Evolutionary conservation across 331 rosid genomes (phyloP).

Genomic region (Saraca asoca): DNA sequence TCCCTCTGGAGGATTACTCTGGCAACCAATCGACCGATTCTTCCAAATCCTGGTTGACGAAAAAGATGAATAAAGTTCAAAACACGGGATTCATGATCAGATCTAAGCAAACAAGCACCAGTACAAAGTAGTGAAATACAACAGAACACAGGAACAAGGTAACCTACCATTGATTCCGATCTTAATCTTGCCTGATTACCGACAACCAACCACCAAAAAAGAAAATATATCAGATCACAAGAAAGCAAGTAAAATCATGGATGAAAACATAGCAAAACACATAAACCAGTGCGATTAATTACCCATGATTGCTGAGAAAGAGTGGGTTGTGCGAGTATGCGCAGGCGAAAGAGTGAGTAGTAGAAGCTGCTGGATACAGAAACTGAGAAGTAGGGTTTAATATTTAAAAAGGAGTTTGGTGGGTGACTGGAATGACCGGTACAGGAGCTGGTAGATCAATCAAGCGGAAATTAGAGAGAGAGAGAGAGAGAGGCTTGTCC

Average conservation of each 20-base stretch:
- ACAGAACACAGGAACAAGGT: not conserved
- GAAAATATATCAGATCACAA: not conserved
- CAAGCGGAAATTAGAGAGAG: not conserved
- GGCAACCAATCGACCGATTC: conserved; percentile 71
- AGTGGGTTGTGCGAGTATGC: not conserved
- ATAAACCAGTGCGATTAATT: not conserved
- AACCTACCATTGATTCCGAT: conserved; percentile 73
- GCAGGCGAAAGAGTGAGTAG: not conserved
- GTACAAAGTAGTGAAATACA: not conserved
- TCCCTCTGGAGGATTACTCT: conserved; percentile 61
- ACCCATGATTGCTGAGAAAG: conserved; percentile 48
- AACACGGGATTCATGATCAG: not conserved
- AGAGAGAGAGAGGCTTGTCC: not conserved
- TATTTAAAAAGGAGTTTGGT: not conserved
- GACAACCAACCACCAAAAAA: not conserved
- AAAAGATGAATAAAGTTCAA: not conserved
- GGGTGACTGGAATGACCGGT: conserved; percentile 36
- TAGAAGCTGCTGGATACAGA: not conserved
- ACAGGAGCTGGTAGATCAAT: not conserved
- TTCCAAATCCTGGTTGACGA: conserved; percentile 57
- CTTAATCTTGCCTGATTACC: conserved; percentile 64
- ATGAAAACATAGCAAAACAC: not conserved
- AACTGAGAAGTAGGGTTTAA: not conserved
- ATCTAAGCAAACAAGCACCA: not conserved
- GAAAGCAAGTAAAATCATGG: not conserved